phyloP scores from a whole-genome alignment of 2,329 filamentous ascomycete genomes.

The Corinectria fuckeliana region DNA sequence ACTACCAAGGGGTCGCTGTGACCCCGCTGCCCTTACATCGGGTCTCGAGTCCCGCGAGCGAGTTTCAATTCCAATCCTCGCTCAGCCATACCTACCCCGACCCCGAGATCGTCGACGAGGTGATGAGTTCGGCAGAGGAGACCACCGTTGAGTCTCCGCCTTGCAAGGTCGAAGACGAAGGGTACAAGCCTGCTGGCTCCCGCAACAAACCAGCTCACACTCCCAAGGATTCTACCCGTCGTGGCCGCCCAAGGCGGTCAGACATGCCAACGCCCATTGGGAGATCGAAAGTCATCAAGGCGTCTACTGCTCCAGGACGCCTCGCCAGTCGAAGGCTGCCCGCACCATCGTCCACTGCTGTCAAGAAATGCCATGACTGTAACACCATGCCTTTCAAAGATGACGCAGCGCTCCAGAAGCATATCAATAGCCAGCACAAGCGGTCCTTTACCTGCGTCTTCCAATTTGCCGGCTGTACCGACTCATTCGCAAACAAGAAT shows the following conservation, averaged over 20 bases:
- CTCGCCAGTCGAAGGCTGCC: constrained; percentile 13
- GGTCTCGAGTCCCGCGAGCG: background rate
- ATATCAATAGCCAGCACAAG: constrained; percentile 60
- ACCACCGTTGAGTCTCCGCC: background rate
- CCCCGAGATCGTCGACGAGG: constrained; percentile 10
- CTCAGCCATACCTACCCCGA: constrained; percentile 18
- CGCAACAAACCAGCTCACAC: constrained; percentile 5
- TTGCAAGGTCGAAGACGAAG: background rate
- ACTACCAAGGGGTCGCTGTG: background rate
- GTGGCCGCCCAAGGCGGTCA: constrained; percentile 19
- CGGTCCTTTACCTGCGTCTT: constrained; percentile 80
- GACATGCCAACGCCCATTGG: background rate
- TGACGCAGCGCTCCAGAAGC: constrained; percentile 51
- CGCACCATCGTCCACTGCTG: constrained; percentile 22
- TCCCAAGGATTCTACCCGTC: constrained; percentile 17
- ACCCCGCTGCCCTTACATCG: background rate
- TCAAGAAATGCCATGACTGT: constrained; percentile 29
- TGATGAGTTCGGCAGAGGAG: background rate
- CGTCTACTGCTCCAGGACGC: background rate
- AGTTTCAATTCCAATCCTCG: constrained; percentile 1
- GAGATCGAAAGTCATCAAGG: constrained; percentile 19
- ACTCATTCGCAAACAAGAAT: constrained; percentile 81
- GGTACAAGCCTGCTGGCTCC: constrained; percentile 6
- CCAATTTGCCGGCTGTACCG: constrained; percentile 74
- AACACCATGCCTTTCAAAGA: constrained; percentile 50